These are phyloP conservation scores for Solanum corneliomulleri DNA, from an alignment of 257 asterid genomes.

Conservation along the genomic window DNA sequence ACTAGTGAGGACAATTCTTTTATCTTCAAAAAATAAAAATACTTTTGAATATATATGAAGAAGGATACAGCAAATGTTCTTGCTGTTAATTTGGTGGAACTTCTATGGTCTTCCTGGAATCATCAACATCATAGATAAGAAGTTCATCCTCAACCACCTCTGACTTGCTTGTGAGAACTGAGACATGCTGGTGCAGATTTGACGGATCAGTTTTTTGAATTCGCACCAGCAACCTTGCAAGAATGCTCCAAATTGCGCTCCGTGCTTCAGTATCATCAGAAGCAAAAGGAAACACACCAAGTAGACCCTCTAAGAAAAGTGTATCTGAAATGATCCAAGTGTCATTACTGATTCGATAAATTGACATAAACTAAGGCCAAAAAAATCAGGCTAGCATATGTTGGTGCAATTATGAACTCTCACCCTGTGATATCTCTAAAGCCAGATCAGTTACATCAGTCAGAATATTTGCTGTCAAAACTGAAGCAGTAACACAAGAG, in stretches of 20 bases:
- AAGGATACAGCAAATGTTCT: slow-evolving; percentile 66
- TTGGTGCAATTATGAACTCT: neutral
- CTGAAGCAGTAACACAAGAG: slow-evolving; percentile 75
- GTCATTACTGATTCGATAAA: neutral
- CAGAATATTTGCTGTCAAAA: slow-evolving; percentile 67
- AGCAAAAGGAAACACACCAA: slow-evolving; percentile 60
- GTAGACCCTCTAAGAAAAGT: slow-evolving; percentile 55
- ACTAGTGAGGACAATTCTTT: neutral
- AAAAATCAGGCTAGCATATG: neutral
- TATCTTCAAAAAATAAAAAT: neutral
- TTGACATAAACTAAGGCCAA: neutral
- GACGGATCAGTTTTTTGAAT: slow-evolving; percentile 33
- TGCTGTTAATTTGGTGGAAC: slow-evolving; percentile 13
- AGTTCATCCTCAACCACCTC: slow-evolving; percentile 65
- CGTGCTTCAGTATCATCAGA: slow-evolving; percentile 54
- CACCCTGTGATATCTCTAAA: slow-evolving; percentile 55
- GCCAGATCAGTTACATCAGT: slow-evolving; percentile 43
- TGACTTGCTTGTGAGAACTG: slow-evolving; percentile 42
- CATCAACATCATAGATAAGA: slow-evolving; percentile 26
- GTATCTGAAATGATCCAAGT: slow-evolving; percentile 39
- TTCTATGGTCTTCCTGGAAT: slow-evolving; percentile 14
- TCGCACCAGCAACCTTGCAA: slow-evolving; percentile 42
- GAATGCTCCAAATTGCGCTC: slow-evolving; percentile 70
- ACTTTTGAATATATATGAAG: neutral
- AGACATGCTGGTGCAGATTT: slow-evolving; percentile 31